phyloP scores from a whole-genome alignment of 1,284 basidiomycete species.

The Apiotrichum veenhuisii region DNA sequence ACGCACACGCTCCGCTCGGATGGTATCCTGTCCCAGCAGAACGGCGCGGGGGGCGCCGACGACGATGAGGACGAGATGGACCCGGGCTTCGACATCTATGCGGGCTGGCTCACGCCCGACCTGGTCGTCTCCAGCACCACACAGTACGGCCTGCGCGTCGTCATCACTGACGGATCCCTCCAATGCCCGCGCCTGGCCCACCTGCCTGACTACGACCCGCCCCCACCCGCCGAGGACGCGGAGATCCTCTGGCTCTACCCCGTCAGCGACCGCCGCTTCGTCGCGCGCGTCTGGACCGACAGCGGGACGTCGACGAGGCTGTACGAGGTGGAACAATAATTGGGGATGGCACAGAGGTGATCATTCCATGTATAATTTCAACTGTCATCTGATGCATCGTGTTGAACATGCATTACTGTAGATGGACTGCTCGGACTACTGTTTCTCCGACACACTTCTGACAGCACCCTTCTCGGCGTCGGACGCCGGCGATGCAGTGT shows the following conservation, averaged over 20 bases:
- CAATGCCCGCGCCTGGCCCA: background rate
- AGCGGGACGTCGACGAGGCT: background rate
- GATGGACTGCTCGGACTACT: too few relatives aligned
- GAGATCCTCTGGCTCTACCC: background rate
- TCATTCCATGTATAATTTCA: too few relatives aligned
- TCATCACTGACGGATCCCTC: background rate
- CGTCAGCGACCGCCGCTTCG: background rate
- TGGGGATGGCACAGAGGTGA: too few relatives aligned
- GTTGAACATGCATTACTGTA: too few relatives aligned
- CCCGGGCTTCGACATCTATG: background rate
- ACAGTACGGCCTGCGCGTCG: background rate
- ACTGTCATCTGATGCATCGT: too few relatives aligned
- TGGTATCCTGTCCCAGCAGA: background rate
- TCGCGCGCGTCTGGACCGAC: background rate
- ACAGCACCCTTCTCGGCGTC: too few relatives aligned
- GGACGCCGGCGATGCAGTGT: too few relatives aligned
- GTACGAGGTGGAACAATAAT: background rate
- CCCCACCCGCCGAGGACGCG: background rate
- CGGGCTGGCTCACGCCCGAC: background rate
- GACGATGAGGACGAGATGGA: background rate
- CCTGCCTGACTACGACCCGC: background rate
- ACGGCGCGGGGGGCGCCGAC: too few relatives aligned
- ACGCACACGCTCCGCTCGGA: background rate
- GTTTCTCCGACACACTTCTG: too few relatives aligned
- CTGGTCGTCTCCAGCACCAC: background rate